A percentile compares a stretch with the other conserved stretches of the same genome.
phyloP scores from a whole-genome alignment of 2,329 filamentous ascomycete genomes.

The Colletotrichum theobromicola region DNA sequence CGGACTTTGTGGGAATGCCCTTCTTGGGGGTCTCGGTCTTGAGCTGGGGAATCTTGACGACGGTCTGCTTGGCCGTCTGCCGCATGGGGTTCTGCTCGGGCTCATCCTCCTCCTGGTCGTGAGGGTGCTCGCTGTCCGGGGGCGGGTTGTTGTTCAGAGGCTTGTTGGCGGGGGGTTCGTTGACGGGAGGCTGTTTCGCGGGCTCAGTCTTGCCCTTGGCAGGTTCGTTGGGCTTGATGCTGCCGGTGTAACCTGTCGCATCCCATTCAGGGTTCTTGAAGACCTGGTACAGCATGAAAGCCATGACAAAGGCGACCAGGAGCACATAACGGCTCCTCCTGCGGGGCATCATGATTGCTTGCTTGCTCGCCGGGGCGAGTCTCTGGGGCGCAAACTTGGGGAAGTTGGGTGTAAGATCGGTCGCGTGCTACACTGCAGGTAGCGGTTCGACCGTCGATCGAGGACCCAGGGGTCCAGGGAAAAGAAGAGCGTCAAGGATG shows the following conservation, averaged over 20 bases:
- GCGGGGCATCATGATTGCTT: constrained; percentile 53
- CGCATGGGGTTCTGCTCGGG: constrained; percentile 17
- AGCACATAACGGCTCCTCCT: constrained; percentile 68
- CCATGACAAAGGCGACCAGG: constrained; percentile 57
- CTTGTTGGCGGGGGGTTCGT: constrained; percentile 8
- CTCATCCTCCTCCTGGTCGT: constrained; percentile 15
- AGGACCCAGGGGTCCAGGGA: not conserved
- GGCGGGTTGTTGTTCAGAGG: constrained; percentile 16
- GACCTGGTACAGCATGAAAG: constrained; percentile 59
- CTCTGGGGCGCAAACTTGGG: not conserved
- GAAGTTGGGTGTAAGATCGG: not conserved
- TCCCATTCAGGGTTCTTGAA: constrained; percentile 45
- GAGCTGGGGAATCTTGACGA: constrained; percentile 17
- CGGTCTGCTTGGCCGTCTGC: constrained; percentile 17
- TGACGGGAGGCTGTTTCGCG: constrained; percentile 4
- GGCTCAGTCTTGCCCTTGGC: constrained; percentile 1
- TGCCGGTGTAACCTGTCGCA: constrained; percentile 13
- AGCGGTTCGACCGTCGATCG: not conserved
- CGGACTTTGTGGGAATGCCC: constrained; percentile 1
- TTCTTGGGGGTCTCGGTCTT: constrained; percentile 13
- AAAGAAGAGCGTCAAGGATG: not conserved
- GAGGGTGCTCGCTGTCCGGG: constrained; percentile 15
- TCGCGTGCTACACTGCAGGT: constrained; percentile 9
- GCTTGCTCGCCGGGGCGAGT: constrained; percentile 3
- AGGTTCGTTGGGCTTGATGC: constrained; percentile 11